Evolutionary conservation across 2,329 filamentous ascomycete species (phyloP).

Genomic region (Botryotinia calthae): DNA sequence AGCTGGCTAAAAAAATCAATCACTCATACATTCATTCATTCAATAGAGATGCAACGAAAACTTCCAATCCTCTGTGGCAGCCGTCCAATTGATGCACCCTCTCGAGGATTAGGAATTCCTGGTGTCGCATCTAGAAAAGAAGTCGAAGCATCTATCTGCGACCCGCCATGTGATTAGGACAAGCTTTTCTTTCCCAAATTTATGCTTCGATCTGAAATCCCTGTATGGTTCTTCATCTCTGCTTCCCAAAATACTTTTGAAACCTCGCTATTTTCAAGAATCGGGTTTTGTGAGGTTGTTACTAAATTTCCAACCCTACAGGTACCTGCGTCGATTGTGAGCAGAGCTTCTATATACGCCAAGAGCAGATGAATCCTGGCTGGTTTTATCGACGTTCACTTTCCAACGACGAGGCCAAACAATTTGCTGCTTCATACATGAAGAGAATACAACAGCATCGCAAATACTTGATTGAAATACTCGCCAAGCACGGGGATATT

Average conservation of each 20-base stretch:
- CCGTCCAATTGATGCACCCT: neutral
- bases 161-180: neutral
- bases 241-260: neutral
- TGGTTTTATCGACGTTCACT: neutral
- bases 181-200: rapidly evolving
- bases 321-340: neutral
- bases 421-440: neutral
- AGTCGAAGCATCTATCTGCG: neutral
- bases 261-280: neutral
- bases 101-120: neutral
- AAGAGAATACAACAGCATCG: neutral
- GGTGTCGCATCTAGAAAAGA: neutral
- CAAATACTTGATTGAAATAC: conserved; percentile 1
- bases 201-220: neutral
- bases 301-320: neutral
- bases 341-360: neutral
- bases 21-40: neutral
- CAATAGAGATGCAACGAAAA: neutral
- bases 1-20: neutral
- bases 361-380: neutral
- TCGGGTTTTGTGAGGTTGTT: neutral
- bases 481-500: neutral
- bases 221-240: neutral
- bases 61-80: neutral
- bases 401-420: neutral